These are phyloP conservation scores for Trypanosomatidae sp. DNA, from an alignment of 208 protist genomes.

Conservation along the genomic window DNA sequence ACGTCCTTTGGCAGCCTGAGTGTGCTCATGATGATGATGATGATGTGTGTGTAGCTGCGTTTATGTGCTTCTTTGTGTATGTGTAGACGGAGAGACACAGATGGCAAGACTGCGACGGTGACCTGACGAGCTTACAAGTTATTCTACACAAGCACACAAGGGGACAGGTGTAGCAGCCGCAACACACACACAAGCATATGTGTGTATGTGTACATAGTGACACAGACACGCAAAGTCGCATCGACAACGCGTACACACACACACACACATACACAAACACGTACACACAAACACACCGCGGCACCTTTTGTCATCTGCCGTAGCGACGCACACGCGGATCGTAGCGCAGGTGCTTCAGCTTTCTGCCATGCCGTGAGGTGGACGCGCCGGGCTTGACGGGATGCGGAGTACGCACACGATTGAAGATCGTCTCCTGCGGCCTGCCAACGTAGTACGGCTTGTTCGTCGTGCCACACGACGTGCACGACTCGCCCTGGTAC, in stretches of 20 bases:
- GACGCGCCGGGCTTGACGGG: constrained; percentile 59
- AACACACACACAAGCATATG: too few species aligned
- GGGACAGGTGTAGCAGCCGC: too few species aligned
- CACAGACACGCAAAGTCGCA: too few species aligned
- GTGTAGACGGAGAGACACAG: too few species aligned
- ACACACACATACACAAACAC: too few species aligned
- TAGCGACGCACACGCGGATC: constrained; percentile 54
- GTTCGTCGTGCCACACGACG: constrained; percentile 59
- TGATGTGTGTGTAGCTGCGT: constrained; percentile 1
- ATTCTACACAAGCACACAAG: too few species aligned
- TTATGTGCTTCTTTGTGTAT: too few species aligned
- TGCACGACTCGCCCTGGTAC: constrained; percentile 85
- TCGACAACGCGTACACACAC: too few species aligned
- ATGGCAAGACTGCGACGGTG: too few species aligned
- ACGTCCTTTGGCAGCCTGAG: constrained; percentile 62
- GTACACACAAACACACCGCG: too few species aligned
- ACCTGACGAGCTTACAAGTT: too few species aligned
- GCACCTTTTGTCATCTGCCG: constrained; percentile 16
- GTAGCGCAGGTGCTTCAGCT: constrained; percentile 64
- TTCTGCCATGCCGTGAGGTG: constrained; percentile 38
- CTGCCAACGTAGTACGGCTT: constrained; percentile 85
- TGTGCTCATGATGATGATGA: constrained; percentile 9
- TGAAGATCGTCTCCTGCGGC: constrained; percentile 73
- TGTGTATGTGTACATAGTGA: too few species aligned
- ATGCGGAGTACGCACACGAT: constrained; percentile 53